Conservation (phyloP, 23 red algal genomes). For the Gracilariopsis chorda region DNA sequence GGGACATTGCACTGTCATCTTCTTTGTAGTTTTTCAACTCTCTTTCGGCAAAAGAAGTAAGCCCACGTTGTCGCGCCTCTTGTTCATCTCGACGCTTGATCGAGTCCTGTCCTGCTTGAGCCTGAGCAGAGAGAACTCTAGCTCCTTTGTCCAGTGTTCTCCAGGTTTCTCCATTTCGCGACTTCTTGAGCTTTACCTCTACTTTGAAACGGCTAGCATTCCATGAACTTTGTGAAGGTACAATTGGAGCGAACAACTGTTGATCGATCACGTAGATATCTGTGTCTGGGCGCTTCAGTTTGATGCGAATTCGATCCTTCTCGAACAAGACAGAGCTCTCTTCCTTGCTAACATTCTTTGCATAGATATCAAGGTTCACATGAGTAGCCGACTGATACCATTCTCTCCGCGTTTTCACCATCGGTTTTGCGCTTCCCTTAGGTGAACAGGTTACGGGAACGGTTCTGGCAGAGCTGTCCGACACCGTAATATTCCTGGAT, state of each 20-base stretch:
- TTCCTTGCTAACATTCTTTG: conserved; percentile 55
- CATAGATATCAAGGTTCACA: conserved; percentile 71
- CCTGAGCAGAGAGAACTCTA: conserved; percentile 7
- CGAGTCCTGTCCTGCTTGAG: conserved; percentile 40
- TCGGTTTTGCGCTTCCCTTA: not conserved
- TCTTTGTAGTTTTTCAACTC: conserved; percentile 66
- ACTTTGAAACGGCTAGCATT: conserved; percentile 64
- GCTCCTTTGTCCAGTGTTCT: conserved; percentile 50
- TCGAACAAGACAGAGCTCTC: conserved; percentile 15
- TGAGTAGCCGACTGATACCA: conserved; percentile 64
- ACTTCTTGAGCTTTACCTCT: conserved; percentile 70
- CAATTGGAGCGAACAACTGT: conserved; percentile 25
- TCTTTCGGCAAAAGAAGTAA: conserved; percentile 19
- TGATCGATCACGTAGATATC: conserved; percentile 14
- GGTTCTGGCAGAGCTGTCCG: not conserved
- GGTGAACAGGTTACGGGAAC: not conserved
- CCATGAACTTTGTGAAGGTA: conserved; percentile 31
- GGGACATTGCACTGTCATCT: conserved; percentile 69
- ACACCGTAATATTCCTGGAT: not conserved
- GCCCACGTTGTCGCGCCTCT: conserved; percentile 29
- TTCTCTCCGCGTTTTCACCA: conserved; percentile 17
- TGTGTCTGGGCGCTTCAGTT: conserved; percentile 20
- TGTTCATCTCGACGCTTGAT: conserved; percentile 6
- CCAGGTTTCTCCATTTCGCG: conserved; percentile 45
- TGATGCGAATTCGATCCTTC: not conserved